These are phyloP conservation scores for Carnegiea gigantea DNA, from an alignment of 179 eudicot species.

Conservation along the genomic window DNA sequence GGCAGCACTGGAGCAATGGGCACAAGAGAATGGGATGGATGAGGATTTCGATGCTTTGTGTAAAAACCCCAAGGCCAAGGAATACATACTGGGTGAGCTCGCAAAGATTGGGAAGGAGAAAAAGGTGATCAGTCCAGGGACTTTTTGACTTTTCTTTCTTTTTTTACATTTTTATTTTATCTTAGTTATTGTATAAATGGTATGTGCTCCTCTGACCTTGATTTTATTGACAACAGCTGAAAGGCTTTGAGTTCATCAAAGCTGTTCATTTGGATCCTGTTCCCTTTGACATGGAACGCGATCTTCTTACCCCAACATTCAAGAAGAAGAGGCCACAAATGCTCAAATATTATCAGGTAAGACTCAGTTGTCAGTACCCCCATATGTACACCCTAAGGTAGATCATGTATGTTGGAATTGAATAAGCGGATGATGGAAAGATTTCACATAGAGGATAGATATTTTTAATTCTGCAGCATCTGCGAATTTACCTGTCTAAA, in stretches of 20 bases:
- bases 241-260: slow-evolving; percentile 85
- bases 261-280: slow-evolving; percentile 75
- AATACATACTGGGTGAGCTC: slow-evolving; percentile 48
- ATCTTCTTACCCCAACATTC: slow-evolving; percentile 86
- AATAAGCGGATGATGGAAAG: background rate
- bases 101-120: slow-evolving; percentile 49
- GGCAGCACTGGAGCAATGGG: slow-evolving; percentile 66
- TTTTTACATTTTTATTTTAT: background rate
- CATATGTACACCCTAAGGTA: background rate
- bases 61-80: slow-evolving; percentile 45
- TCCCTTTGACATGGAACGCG: slow-evolving; percentile 87
- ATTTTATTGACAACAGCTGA: slow-evolving; percentile 51
- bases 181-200: background rate
- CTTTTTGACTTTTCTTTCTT: background rate
- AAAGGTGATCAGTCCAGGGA: slow-evolving; percentile 37
- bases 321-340: slow-evolving; percentile 88
- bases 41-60: slow-evolving; percentile 51
- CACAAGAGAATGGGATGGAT: slow-evolving; percentile 50
- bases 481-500: background rate
- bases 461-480: background rate
- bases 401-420: background rate
- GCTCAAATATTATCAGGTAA: slow-evolving; percentile 84
- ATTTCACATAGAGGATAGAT: background rate
- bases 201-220: slow-evolving; percentile 3
- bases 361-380: background rate